Evolutionary conservation across 768 basidiomycete genomes (phyloP).

Genomic region (Daedalea quercina): DNA sequence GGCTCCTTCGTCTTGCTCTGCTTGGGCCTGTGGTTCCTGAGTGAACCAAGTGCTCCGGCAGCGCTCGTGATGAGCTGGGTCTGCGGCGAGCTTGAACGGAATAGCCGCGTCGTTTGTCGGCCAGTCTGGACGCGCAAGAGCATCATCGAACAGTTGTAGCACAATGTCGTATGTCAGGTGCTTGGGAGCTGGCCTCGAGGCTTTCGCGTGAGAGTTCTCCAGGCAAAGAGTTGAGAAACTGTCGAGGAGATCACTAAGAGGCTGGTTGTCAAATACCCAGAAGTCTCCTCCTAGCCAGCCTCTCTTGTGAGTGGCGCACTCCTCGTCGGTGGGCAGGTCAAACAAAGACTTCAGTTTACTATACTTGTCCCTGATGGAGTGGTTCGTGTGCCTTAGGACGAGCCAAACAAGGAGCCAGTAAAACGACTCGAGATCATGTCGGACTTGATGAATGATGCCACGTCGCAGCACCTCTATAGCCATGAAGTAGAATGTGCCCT

Average conservation of each 20-base stretch:
- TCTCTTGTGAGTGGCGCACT: neutral
- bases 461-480: neutral
- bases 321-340: neutral
- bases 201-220: neutral
- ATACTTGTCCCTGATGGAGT: neutral
- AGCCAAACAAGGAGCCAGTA: constrained; percentile 7
- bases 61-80: too few relatives aligned
- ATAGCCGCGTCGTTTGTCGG: neutral
- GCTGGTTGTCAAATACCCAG: neutral
- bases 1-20: too few relatives aligned
- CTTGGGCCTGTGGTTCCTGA: too few relatives aligned
- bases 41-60: too few relatives aligned
- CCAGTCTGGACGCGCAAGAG: constrained; percentile 3
- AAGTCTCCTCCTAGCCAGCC: neutral
- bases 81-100: neutral
- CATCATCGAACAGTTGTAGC: constrained; percentile 1
- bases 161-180: neutral
- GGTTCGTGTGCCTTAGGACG: constrained; percentile 1
- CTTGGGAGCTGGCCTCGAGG: too few relatives aligned
- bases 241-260: neutral
- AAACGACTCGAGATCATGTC: constrained; percentile 8
- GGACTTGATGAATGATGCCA: neutral
- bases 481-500: constrained; percentile 5
- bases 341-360: neutral
- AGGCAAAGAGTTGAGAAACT: neutral